These are phyloP conservation scores for Haplosporangium gracile DNA, from an alignment of 192 early-diverging fungal species.

Conservation along the genomic window DNA sequence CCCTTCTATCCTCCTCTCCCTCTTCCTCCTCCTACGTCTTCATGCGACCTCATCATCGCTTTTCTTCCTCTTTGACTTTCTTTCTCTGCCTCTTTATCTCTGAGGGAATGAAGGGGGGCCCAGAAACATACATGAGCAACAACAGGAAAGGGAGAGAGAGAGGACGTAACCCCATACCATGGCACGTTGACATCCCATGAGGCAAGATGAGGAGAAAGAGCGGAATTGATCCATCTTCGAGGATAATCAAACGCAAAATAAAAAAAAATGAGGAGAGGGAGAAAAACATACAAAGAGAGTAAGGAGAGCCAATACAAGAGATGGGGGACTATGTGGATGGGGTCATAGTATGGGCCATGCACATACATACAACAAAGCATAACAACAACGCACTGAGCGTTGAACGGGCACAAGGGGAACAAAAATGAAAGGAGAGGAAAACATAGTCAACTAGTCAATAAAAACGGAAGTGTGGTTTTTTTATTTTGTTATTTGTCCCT, in stretches of 20 bases:
- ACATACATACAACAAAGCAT: background rate
- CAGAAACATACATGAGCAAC: background rate
- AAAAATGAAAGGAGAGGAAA: background rate
- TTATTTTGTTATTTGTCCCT: background rate
- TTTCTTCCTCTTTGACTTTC: background rate
- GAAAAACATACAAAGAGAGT: background rate
- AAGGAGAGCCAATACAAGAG: background rate
- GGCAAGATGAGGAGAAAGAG: constrained; percentile 3
- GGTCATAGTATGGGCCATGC: background rate
- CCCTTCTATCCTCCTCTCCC: background rate
- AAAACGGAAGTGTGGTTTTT: background rate
- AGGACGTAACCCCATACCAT: background rate
- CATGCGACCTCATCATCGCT: background rate
- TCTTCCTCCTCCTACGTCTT: background rate
- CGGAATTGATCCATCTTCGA: background rate
- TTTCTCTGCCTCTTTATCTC: background rate
- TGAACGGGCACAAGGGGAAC: constrained; percentile 3
- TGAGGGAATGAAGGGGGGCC: background rate
- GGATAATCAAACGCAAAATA: background rate
- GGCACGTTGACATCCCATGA: background rate
- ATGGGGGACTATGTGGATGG: background rate
- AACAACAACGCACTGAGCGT: background rate
- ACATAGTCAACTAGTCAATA: background rate
- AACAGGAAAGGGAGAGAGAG: background rate
- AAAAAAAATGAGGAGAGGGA: background rate